A percentile compares a stretch with the other conserved stretches of the same genome.
Conservation (phyloP, 768 basidiomycete genomes). For the Dendrothele bispora region DNA sequence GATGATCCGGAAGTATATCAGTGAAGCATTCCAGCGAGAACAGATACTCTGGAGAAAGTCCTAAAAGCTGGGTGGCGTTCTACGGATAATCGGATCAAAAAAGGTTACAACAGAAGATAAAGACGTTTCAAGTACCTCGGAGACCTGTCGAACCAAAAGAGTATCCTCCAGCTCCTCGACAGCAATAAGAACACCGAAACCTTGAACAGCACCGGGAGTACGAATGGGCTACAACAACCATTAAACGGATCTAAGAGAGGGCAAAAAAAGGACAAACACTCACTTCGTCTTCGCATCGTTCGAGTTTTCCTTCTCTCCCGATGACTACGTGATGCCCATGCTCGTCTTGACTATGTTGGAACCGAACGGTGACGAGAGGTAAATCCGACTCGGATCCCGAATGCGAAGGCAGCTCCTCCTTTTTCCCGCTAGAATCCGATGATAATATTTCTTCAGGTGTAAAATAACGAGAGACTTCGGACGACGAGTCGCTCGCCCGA, state of each 20-base stretch:
- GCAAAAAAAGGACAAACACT: slow-evolving; percentile 4
- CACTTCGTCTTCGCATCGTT: slow-evolving; percentile 78
- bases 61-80: slow-evolving; percentile 77
- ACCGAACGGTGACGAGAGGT: slow-evolving; percentile 58
- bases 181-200: slow-evolving; percentile 78
- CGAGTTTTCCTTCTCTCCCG: slow-evolving; percentile 65
- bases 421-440: neutral
- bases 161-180: slow-evolving; percentile 60
- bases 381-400: slow-evolving; percentile 15
- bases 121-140: slow-evolving; percentile 57
- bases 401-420: neutral
- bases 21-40: slow-evolving; percentile 76
- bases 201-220: slow-evolving; percentile 79
- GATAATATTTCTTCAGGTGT: slow-evolving; percentile 6
- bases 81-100: slow-evolving; percentile 23
- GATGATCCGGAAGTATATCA: slow-evolving; percentile 62
- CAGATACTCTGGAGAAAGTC: slow-evolving; percentile 67
- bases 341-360: slow-evolving; percentile 60
- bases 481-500: slow-evolving; percentile 5
- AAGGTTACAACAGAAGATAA: neutral
- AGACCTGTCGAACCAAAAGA: slow-evolving; percentile 72
- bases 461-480: neutral
- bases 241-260: neutral
- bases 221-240: slow-evolving; percentile 62
- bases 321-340: slow-evolving; percentile 71